Conservation (phyloP, 148 eudicot species). For the Arctostaphylos glauca region DNA sequence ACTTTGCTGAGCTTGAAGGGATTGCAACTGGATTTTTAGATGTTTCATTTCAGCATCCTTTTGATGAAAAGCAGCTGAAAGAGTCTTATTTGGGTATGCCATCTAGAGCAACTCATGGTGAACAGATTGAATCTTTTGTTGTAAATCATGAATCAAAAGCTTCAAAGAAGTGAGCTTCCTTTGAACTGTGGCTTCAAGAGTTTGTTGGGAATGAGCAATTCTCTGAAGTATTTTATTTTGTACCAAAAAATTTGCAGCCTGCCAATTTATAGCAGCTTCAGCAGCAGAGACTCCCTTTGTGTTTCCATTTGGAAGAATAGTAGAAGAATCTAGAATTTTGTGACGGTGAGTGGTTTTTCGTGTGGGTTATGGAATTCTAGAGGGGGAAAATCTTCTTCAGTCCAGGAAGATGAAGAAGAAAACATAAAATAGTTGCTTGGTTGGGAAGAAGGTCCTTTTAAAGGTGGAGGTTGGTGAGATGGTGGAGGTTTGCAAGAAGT, state of each 20-base stretch:
- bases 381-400: background rate
- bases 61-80: background rate
- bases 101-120: background rate
- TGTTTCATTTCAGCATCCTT: background rate
- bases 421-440: background rate
- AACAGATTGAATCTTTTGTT: background rate
- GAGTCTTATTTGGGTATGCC: background rate
- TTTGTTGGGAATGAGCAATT: background rate
- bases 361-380: background rate
- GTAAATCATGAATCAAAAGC: background rate
- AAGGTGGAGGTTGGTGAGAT: background rate
- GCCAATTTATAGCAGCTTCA: background rate
- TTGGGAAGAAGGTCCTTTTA: background rate
- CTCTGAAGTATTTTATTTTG: background rate
- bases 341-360: background rate
- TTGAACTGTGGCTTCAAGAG: background rate
- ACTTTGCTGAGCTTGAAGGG: background rate
- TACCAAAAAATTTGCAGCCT: background rate
- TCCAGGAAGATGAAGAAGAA: background rate
- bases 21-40: background rate
- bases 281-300: background rate
- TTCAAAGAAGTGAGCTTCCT: background rate
- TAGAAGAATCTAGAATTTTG: background rate
- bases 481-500: background rate
- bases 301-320: background rate